phyloP scores from a whole-genome alignment of 2,329 filamentous ascomycete species.

The Daldinia sp. region DNA sequence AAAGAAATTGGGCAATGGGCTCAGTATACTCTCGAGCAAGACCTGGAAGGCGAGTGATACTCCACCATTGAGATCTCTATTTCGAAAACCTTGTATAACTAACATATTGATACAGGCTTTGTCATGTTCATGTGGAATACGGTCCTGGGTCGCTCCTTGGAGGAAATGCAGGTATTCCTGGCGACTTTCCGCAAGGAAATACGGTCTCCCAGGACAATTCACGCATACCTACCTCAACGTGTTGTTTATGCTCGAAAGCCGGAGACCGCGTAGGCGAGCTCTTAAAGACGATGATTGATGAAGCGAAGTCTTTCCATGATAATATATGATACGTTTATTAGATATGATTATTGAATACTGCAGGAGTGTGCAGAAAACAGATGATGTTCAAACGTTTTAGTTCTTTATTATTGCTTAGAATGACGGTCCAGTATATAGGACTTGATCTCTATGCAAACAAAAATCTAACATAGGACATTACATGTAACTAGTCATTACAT shows the following conservation, averaged over 20 bases:
- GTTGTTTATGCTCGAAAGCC: constrained; percentile 43
- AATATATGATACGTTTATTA: constrained; percentile 8
- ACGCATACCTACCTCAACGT: constrained; percentile 39
- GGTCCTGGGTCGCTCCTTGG: constrained; percentile 34
- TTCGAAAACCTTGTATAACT: not conserved
- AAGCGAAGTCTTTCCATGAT: constrained; percentile 9
- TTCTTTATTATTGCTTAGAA: not conserved
- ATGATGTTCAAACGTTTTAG: constrained; percentile 5
- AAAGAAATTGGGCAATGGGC: constrained; percentile 53
- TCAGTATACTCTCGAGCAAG: constrained; percentile 40
- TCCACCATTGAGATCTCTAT: not conserved
- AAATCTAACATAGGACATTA: not conserved
- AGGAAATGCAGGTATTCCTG: constrained; percentile 43
- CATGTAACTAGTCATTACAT: not conserved
- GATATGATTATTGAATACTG: not conserved
- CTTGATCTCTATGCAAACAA: not conserved
- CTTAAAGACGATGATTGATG: constrained; percentile 16
- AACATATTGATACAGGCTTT: constrained; percentile 24
- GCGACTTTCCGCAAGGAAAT: constrained; percentile 38
- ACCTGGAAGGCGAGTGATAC: constrained; percentile 35
- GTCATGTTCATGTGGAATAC: constrained; percentile 44
- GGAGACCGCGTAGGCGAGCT: constrained; percentile 16
- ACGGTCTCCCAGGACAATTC: constrained; percentile 23
- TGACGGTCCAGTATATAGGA: not conserved
- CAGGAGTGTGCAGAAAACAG: constrained; percentile 8